phyloP scores from a whole-genome alignment of 306 rosid species.

The Vicia villosa region DNA sequence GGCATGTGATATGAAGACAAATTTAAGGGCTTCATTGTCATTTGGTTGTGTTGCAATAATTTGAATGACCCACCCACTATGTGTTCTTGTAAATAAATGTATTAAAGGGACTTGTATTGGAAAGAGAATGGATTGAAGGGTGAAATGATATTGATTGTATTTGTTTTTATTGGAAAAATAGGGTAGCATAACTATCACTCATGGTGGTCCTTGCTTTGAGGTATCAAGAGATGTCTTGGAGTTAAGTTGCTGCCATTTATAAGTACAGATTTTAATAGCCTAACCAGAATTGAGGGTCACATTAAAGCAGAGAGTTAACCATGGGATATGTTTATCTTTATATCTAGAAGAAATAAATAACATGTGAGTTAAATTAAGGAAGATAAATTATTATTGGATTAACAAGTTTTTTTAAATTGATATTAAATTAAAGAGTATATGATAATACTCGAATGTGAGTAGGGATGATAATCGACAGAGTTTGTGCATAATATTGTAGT shows the following conservation, averaged over 20 bases:
- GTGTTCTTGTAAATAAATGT: neutral
- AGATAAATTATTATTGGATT: too few species aligned
- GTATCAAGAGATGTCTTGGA: neutral
- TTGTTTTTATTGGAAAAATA: neutral
- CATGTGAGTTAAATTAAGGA: too few species aligned
- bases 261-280: neutral
- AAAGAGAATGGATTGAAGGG: neutral
- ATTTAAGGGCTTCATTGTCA: conserved; percentile 30
- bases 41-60: neutral
- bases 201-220: neutral
- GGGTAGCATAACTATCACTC: neutral
- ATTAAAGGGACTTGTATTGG: neutral
- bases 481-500: too few species aligned
- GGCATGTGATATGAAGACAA: neutral
- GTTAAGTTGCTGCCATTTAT: neutral
- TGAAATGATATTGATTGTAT: neutral
- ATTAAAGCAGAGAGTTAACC: neutral
- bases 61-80: conserved; percentile 12
- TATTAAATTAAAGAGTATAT: too few species aligned
- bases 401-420: too few species aligned
- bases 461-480: too few species aligned
- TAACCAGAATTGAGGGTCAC: neutral
- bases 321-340: too few species aligned
- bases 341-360: too few species aligned
- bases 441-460: too few species aligned